Base-by-base conservation (phyloP, 306 rosid genomes). In the Dalbergia cochinchinensis region DNA sequence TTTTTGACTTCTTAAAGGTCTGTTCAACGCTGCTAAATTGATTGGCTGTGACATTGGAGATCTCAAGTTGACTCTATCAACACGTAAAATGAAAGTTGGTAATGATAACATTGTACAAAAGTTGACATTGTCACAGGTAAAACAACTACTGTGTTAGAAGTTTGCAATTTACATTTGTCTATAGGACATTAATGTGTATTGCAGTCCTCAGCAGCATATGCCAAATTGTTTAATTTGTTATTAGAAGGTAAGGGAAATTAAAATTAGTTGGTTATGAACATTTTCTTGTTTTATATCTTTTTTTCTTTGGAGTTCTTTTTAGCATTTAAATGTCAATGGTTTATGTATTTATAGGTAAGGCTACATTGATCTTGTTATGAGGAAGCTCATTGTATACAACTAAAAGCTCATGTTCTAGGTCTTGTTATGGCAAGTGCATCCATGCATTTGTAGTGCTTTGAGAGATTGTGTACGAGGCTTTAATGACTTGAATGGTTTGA, bases 11-110 rank as follows among this genome's bases (percentile, higher is more conserved):
- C 61, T 86, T 89, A 45, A 88, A 95, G 99, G 94, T 80, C 76
- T 95, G 78, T 65, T 57, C 53, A 90, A 79, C 37, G 90, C 82
- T 44, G 89, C 98, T 67, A 88, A 91, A 69, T 83, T 95, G 90
- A 83, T 95, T 83, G 94, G 89, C 12, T 95, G 98, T 82, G 85
- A 89, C 20, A 73, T 80, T 84, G 99, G 85, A 86, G 96, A 91
- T 63, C 96, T 95, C 73, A 88, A 89, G 71, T 77, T 89, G 78
- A 88, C 98, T 73, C 85, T 95, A 82, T 84, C 97, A 74, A 91
- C 90, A 85, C 96, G 96, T 65, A 95, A 91, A 68, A 95, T 95
- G 99, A 89, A 86, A 84, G 96, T 93, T 83, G 94, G 97, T 47
- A 91, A 84, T 76, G 99, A 95, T 70, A 93, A n/a, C 85, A 95